These are phyloP conservation scores for Rhizopus microsporus DNA, from an alignment of 371 early-diverging fungal genomes.

Conservation along the genomic window DNA sequence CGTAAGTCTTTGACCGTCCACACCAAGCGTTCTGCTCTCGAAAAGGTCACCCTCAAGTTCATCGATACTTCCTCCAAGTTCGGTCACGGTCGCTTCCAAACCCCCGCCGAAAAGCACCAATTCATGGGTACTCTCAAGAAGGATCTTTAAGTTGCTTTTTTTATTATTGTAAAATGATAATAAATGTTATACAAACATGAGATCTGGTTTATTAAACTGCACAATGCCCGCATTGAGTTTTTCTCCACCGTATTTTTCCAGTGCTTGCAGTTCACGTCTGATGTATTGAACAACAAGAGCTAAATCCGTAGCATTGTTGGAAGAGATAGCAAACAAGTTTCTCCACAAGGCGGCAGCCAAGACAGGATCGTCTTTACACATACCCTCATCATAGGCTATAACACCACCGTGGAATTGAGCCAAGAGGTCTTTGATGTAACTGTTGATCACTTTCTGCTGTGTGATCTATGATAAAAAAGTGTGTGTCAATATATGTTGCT, in stretches of 20 bases:
- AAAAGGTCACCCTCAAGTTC: conserved; percentile 97
- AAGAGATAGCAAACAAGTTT: conserved; percentile 68
- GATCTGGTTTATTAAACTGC: conserved; percentile 39
- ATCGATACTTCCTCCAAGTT: conserved; percentile 99
- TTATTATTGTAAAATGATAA: not conserved
- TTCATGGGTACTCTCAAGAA: conserved; percentile 97
- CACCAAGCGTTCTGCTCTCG: conserved; percentile 94
- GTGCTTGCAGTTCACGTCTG: conserved; percentile 60
- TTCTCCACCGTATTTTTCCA: conserved; percentile 57
- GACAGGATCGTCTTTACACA: conserved; percentile 86
- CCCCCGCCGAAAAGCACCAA: conserved; percentile 96
- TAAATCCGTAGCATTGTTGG: conserved; percentile 60
- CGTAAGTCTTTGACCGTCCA: conserved; percentile 97
- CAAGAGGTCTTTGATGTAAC: conserved; percentile 78
- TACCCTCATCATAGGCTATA: conserved; percentile 93
- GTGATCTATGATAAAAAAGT: conserved; percentile 49
- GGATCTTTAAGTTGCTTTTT: conserved; percentile 53
- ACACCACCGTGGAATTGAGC: conserved; percentile 88
- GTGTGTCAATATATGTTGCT: not conserved
- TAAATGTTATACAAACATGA: not conserved
- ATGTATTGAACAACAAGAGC: conserved; percentile 65
- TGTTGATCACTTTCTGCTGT: conserved; percentile 69
- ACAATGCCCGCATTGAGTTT: conserved; percentile 47
- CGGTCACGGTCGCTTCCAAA: conserved; percentile 99
- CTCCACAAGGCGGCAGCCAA: conserved; percentile 94